Percentiles rank a stretch among this genome's conserved stretches.
These are phyloP conservation scores for Fusarium longipes DNA, from an alignment of 2,329 filamentous ascomycete genomes.

Conservation along the genomic window DNA sequence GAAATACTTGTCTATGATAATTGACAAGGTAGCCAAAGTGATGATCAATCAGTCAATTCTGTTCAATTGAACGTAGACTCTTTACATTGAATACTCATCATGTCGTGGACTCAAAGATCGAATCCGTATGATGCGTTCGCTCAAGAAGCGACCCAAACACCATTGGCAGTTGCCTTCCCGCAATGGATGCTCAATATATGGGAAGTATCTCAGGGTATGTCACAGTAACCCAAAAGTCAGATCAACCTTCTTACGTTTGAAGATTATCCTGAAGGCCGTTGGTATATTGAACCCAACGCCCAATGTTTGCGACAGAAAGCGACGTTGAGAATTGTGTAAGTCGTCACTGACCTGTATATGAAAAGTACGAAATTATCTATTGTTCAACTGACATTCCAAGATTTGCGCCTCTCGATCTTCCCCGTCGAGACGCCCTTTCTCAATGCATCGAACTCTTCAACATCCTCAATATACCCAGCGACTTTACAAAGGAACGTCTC, in stretches of 20 bases:
- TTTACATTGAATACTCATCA: neutral
- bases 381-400: constrained; percentile 24
- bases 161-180: constrained; percentile 33
- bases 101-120: constrained; percentile 47
- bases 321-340: constrained; percentile 48
- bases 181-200: constrained; percentile 47
- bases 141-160: constrained; percentile 38
- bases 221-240: rapidly evolving
- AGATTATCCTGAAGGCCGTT: constrained; percentile 44
- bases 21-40: neutral
- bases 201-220: constrained; percentile 42
- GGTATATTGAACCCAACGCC: constrained; percentile 41
- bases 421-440: constrained; percentile 38
- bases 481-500: constrained; percentile 49
- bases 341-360: neutral
- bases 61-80: neutral
- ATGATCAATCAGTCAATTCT: neutral
- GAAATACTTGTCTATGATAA: constrained; percentile 10
- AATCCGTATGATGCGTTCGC: constrained; percentile 43
- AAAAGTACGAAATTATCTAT: neutral
- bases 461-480: constrained; percentile 47
- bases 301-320: constrained; percentile 40
- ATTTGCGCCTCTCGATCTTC: constrained; percentile 48
- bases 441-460: constrained; percentile 47
- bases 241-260: constrained; percentile 7